Conservation (phyloP, 768 basidiomycete species). For the Rhodotorula toruloides region DNA sequence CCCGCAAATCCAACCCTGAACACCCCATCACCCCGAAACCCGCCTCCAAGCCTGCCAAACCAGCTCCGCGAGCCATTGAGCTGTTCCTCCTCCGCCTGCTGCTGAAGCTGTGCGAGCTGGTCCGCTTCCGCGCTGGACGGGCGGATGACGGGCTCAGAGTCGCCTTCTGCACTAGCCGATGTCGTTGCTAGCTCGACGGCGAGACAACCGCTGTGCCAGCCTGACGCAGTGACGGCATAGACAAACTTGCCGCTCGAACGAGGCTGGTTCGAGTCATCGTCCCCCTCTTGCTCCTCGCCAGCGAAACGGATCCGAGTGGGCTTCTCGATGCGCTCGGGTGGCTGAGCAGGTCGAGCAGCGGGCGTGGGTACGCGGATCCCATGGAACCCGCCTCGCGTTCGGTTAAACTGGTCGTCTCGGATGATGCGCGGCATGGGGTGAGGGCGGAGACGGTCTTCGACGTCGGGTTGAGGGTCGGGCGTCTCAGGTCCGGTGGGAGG, state of each 20-base stretch:
- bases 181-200: slow-evolving; percentile 61
- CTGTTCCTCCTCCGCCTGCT: not conserved
- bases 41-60: slow-evolving; percentile 20
- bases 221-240: slow-evolving; percentile 71
- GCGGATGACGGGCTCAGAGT: slow-evolving; percentile 10
- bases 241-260: slow-evolving; percentile 73
- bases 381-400: too few species aligned
- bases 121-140: not conserved
- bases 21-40: not conserved
- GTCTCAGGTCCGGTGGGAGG: slow-evolving; percentile 49
- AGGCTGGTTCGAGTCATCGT: too few species aligned
- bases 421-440: slow-evolving; percentile 53
- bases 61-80: slow-evolving; percentile 5
- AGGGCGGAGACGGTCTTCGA: slow-evolving; percentile 51
- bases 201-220: slow-evolving; percentile 88
- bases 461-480: slow-evolving; percentile 52
- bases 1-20: slow-evolving; percentile 18
- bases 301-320: slow-evolving; percentile 73
- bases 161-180: too few species aligned
- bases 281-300: slow-evolving; percentile 51
- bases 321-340: slow-evolving; percentile 53
- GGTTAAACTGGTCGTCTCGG: slow-evolving; percentile 14
- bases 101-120: not conserved
- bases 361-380: too few species aligned
- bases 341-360: too few species aligned